Evolutionary conservation across 306 rosid species (phyloP), one percentile per base, ranked within the genome.

Genomic region (Corylus heterophylla): DNA sequence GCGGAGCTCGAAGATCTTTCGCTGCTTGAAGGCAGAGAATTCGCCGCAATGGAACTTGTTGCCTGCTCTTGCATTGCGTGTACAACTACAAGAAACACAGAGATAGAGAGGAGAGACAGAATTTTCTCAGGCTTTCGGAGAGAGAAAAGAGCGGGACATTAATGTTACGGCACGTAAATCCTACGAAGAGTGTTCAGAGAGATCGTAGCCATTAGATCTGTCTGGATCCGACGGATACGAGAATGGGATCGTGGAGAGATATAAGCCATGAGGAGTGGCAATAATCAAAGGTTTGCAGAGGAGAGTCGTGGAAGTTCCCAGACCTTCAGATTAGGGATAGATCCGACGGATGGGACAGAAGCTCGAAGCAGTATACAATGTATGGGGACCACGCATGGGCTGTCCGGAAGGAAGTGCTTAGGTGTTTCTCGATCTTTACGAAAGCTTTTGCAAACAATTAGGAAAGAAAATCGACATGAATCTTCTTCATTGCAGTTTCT

Each of bases 1-100:
- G 92, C 95, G 10, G 91, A 89, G 88, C 90, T 89, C 3, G 91
- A 90, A 48, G 95, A 89, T 80, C 84, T 80, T 73, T 90, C 95
- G 20, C 95, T 90, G 83, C 95, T 90, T 0, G 95, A 88, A 54
- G 92, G 95, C 71, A 83, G 69, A 76, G 91, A 87, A 78, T 83
- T 79, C 13, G 92, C 92, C 0, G 94, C 92, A 37, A 88, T 49
- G 8, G 92, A 83, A 81, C 89, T 85, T 56, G 90, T 76, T n/a
- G 86, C 76, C 55, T 79, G 89, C 12, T 85, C 92, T 73, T 79
- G 88, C 88, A 88, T 90, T 82, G 50, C 66, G 76, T 78, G 70
- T 22, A 51, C 77, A 80, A 75, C 61, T 31, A 58, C 49, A 72
- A 37, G 31, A 55, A 70, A 73, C 20, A 56, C 20, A 47, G 20